These are phyloP conservation scores for Panus rudis DNA, from an alignment of 768 basidiomycete species.

Conservation along the genomic window DNA sequence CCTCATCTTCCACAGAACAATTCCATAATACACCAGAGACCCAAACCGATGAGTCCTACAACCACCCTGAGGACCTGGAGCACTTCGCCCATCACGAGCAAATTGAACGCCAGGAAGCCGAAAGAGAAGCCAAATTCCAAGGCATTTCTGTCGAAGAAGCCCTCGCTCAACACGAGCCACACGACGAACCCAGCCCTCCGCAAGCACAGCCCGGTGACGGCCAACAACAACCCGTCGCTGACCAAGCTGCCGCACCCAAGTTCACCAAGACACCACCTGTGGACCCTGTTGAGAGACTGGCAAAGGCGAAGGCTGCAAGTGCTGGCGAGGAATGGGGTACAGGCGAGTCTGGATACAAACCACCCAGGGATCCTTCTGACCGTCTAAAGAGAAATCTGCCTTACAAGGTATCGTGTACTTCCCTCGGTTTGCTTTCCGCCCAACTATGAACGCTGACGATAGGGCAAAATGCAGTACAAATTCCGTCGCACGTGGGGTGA, in stretches of 20 bases:
- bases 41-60: slow-evolving; percentile 92
- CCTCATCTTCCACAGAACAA: slow-evolving; percentile 47
- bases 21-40: slow-evolving; percentile 96
- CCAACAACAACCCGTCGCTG: slow-evolving; percentile 33
- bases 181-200: slow-evolving; percentile 13
- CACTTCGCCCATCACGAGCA: slow-evolving; percentile 86
- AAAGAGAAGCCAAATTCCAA: slow-evolving; percentile 77
- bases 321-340: slow-evolving; percentile 48
- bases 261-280: slow-evolving; percentile 52
- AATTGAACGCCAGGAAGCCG: slow-evolving; percentile 81
- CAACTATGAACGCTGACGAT: slow-evolving; percentile 36
- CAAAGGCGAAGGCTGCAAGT: slow-evolving; percentile 43
- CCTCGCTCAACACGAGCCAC: slow-evolving; percentile 42
- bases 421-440: slow-evolving; percentile 4
- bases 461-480: slow-evolving; percentile 77
- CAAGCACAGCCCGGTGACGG: slow-evolving; percentile 2
- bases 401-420: slow-evolving; percentile 62
- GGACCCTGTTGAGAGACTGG: slow-evolving; percentile 59
- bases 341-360: slow-evolving; percentile 20
- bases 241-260: slow-evolving; percentile 31
- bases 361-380: slow-evolving; percentile 34
- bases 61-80: slow-evolving; percentile 86
- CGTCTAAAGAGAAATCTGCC: slow-evolving; percentile 79
- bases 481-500: slow-evolving; percentile 86
- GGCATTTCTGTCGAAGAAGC: slow-evolving; percentile 76